phyloP scores from a whole-genome alignment of 2,329 filamentous ascomycete genomes.

The Aspergillus sp. region DNA sequence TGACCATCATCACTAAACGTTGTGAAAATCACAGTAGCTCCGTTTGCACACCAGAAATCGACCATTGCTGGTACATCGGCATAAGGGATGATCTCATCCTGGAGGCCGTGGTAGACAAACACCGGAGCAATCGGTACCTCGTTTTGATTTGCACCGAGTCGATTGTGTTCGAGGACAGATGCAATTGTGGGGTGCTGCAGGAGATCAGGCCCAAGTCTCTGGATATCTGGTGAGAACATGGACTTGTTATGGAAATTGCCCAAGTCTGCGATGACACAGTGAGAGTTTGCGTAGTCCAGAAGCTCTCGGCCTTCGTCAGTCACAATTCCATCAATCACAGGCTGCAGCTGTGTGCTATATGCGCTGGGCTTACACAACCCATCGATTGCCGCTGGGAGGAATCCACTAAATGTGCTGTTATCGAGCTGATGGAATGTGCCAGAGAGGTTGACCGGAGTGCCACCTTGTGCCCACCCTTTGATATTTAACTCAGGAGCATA shows the following conservation, averaged over 20 bases:
- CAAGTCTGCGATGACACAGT: slow-evolving; percentile 22
- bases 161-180: slow-evolving; percentile 4
- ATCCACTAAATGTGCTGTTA: slow-evolving; percentile 25
- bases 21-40: slow-evolving; percentile 25
- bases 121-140: slow-evolving; percentile 27
- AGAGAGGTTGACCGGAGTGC: slow-evolving; percentile 28
- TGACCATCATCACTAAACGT: slow-evolving; percentile 26
- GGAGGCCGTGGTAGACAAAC: slow-evolving; percentile 27
- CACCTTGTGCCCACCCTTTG: slow-evolving; percentile 30
- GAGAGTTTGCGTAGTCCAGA: slow-evolving; percentile 14
- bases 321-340: slow-evolving; percentile 22
- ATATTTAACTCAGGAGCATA: slow-evolving; percentile 57
- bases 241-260: slow-evolving; percentile 20
- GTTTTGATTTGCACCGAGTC: slow-evolving; percentile 18
- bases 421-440: slow-evolving; percentile 25
- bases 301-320: slow-evolving; percentile 18
- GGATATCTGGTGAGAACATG: slow-evolving; percentile 22
- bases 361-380: slow-evolving; percentile 25
- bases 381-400: slow-evolving; percentile 24
- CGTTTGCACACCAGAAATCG: slow-evolving; percentile 9
- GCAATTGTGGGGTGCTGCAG: background rate
- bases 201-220: slow-evolving; percentile 17
- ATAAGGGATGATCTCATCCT: slow-evolving; percentile 26
- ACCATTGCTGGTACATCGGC: background rate
- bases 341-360: slow-evolving; percentile 23